Percentiles rank a stretch among this genome's conserved stretches.
Conservation (phyloP, 1,139 yeast genomes). For the Suhomyces chickasaworum region DNA sequence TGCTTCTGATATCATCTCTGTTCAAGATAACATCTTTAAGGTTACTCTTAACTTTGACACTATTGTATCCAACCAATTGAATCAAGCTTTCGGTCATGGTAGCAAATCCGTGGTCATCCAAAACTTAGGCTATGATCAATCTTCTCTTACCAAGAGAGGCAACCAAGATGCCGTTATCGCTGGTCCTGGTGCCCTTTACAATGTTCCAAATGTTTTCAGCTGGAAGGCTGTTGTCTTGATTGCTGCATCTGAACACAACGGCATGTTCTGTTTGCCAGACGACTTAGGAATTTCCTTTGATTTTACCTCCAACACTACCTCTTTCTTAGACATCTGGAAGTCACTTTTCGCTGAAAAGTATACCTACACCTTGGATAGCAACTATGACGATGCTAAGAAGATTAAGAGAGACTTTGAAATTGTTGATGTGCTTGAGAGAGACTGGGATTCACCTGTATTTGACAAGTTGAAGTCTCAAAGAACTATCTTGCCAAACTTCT, state of each 20-base stretch:
- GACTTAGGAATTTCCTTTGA: conserved; percentile 29
- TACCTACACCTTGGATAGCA: conserved; percentile 17
- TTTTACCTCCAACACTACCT: conserved; percentile 19
- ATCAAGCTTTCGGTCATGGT: conserved; percentile 12
- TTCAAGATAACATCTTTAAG: conserved; percentile 29
- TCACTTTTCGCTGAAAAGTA: conserved; percentile 21
- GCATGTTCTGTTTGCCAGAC: conserved; percentile 34
- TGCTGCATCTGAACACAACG: conserved; percentile 23
- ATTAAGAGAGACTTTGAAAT: conserved; percentile 9
- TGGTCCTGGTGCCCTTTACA: conserved; percentile 14
- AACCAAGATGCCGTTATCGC: conserved; percentile 12
- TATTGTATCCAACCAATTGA: conserved; percentile 17
- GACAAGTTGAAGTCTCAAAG: conserved; percentile 18
- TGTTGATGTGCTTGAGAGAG: conserved; percentile 3
- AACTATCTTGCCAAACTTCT: conserved; percentile 33
- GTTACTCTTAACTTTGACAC: conserved; percentile 27
- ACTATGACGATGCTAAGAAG: conserved; percentile 11
- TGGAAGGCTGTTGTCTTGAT: conserved; percentile 32
- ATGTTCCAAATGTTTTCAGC: conserved; percentile 21
- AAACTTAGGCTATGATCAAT: conserved; percentile 15
- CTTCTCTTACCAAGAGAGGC: conserved; percentile 14
- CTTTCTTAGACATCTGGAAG: conserved; percentile 20
- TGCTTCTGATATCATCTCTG: conserved; percentile 28
- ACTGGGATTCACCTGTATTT: conserved; percentile 17
- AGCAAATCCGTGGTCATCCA: conserved; percentile 9